A percentile compares a stretch with the other conserved stretches of the same genome.
Conservation (phyloP, 2,329 filamentous ascomycete species). For the Didymella pinodella region DNA sequence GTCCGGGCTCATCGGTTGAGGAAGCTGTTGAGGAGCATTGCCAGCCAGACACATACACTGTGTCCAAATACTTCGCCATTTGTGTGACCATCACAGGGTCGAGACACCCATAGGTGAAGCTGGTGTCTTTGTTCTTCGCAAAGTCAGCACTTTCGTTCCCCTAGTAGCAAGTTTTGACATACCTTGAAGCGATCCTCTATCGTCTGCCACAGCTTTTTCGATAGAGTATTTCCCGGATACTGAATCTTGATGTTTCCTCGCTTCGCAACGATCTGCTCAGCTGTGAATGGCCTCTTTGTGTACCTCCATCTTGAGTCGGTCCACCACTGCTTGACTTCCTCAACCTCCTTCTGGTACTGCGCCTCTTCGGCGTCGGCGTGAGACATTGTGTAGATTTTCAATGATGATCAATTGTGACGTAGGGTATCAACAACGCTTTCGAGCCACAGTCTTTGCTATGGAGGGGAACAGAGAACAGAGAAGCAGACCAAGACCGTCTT, state of each 20-base stretch:
- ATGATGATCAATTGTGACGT: slow-evolving; percentile 14
- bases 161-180: slow-evolving; percentile 22
- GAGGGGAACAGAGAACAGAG: not conserved
- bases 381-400: slow-evolving; percentile 31
- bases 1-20: slow-evolving; percentile 91
- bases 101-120: slow-evolving; percentile 95
- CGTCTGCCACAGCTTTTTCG: slow-evolving; percentile 94
- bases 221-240: slow-evolving; percentile 86
- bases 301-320: slow-evolving; percentile 87
- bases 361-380: slow-evolving; percentile 71
- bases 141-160: not conserved
- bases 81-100: slow-evolving; percentile 99
- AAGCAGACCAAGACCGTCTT: slow-evolving; percentile 1
- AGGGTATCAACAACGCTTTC: not conserved
- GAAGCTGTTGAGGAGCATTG: slow-evolving; percentile 97
- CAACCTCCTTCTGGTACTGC: slow-evolving; percentile 81
- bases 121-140: slow-evolving; percentile 77
- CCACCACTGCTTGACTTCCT: slow-evolving; percentile 95
- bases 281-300: slow-evolving; percentile 91
- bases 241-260: slow-evolving; percentile 88
- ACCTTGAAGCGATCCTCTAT: slow-evolving; percentile 88
- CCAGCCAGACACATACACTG: slow-evolving; percentile 98
- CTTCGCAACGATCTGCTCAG: slow-evolving; percentile 97
- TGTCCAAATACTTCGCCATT: slow-evolving; percentile 99
- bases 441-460: not conserved